Evolutionary conservation across 2,329 filamentous ascomycete species (phyloP), one percentile per base, ranked within the genome.

Genomic region (Knoxdaviesia proteae): DNA sequence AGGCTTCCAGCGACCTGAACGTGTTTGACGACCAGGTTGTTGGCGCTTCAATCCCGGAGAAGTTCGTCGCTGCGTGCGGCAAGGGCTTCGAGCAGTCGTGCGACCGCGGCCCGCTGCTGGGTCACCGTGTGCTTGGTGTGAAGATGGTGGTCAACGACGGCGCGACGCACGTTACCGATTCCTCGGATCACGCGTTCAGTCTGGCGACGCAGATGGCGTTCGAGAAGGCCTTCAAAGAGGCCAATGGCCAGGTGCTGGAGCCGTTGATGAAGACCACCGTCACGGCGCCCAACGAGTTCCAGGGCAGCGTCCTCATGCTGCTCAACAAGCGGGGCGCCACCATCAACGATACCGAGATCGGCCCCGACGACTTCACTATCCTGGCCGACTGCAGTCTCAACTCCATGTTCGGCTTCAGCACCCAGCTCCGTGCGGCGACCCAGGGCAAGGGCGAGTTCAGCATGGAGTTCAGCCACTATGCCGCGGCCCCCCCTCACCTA

Each of bases 401-500:
- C 59, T 76, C 80, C 58, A 98, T 98, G 90, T 98, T 98, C 58
- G 90, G 90, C 48, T 96, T 98, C 65, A 87, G 79, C 54, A 83
- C 79, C 37, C 83, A 94, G 61, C 63, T 98, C 50, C 74, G 90
- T 52, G 90, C 90, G 9, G 83, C 87, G 29, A 96, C 87, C 2
- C 90, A 98, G 65, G 90, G 90, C 48, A 98, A 98, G 71, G 90
- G 90, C 54, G 90, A 98, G 65, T 98, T 94, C 57, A 81, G 74
- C 54, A 96, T 98, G 90, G 90, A 98, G 63, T 98, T 98, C 56
- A 90, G 82, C 60, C 90, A 96, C 64, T 98, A 98, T 55, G 77
- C 82, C 42, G 69, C 84, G 42, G 84, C 90, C 46, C 81, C 87
- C 40, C 74, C 76, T 53, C 87, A 96, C 57, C 59, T 96, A 59